Percentiles rank a stretch among this genome's conserved stretches.
Evolutionary conservation across 2,329 filamentous ascomycete species (phyloP).

Genomic region (Hypoxylon sp.): DNA sequence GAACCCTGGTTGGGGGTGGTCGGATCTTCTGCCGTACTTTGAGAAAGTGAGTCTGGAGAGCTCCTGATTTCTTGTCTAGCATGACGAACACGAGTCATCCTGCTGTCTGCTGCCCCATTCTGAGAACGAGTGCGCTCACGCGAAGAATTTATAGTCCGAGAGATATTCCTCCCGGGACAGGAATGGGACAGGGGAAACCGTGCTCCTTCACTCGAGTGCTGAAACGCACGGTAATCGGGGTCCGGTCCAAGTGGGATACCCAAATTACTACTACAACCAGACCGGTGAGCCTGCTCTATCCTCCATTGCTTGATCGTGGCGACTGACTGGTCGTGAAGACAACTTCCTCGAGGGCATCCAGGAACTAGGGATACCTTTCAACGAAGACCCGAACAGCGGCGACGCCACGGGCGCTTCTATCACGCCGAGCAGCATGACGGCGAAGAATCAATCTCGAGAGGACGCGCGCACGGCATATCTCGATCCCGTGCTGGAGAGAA

Average conservation of each 20-base stretch:
- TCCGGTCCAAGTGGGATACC: slow-evolving; percentile 50
- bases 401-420: slow-evolving; percentile 48
- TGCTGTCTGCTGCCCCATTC: background rate
- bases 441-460: slow-evolving; percentile 50
- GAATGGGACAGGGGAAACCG: slow-evolving; percentile 23
- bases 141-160: slow-evolving; percentile 45
- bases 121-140: background rate
- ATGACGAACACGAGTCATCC: background rate
- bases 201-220: slow-evolving; percentile 42
- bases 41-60: slow-evolving; percentile 49
- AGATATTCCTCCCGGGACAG: slow-evolving; percentile 45
- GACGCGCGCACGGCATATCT: slow-evolving; percentile 53
- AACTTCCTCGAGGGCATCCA: slow-evolving; percentile 50
- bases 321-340: slow-evolving; percentile 39
- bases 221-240: slow-evolving; percentile 47
- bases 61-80: background rate
- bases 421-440: slow-evolving; percentile 50
- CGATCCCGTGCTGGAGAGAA: slow-evolving; percentile 47
- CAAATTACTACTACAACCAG: slow-evolving; percentile 51
- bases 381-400: slow-evolving; percentile 50
- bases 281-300: slow-evolving; percentile 43
- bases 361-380: slow-evolving; percentile 48
- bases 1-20: slow-evolving; percentile 53
- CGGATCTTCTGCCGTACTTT: slow-evolving; percentile 57
- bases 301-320: background rate